phyloP scores from a whole-genome alignment of 2,329 filamentous ascomycete genomes.

The Beauveria scarabaeidicola region DNA sequence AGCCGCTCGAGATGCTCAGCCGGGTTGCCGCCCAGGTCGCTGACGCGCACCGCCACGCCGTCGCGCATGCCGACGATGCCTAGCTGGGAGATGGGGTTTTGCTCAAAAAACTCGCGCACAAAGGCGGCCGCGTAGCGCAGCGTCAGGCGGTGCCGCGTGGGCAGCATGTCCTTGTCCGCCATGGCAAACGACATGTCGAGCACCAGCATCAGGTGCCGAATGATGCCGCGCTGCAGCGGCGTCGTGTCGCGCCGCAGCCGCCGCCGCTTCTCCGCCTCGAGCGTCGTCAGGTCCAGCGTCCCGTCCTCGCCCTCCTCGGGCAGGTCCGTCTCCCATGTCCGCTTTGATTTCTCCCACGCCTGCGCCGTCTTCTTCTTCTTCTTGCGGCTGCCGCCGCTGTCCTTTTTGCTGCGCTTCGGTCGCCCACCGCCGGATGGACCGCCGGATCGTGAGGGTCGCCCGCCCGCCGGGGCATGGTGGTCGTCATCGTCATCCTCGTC shows the following conservation, averaged over 20 bases:
- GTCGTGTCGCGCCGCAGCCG: constrained; percentile 89
- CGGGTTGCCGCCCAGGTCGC: constrained; percentile 86
- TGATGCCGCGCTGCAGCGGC: constrained; percentile 90
- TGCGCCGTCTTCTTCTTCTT: constrained; percentile 34
- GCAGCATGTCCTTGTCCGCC: constrained; percentile 88
- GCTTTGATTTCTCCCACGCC: constrained; percentile 58
- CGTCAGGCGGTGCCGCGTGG: constrained; percentile 74
- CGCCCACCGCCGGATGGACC: constrained; percentile 15
- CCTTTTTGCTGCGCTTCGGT: constrained; percentile 2
- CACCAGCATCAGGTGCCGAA: constrained; percentile 87
- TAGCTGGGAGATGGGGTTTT: constrained; percentile 95
- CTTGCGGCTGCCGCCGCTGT: constrained; percentile 16
- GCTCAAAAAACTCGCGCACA: constrained; percentile 91
- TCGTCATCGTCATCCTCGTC: constrained; percentile 21
- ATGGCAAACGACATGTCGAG: constrained; percentile 91
- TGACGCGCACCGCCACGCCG: constrained; percentile 76
- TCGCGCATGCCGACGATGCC: constrained; percentile 90
- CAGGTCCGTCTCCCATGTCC: constrained; percentile 64
- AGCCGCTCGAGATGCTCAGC: constrained; percentile 77
- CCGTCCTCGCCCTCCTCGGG: constrained; percentile 66
- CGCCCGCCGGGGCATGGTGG: constrained; percentile 16
- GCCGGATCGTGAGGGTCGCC: constrained; percentile 18
- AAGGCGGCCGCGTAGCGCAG: constrained; percentile 81
- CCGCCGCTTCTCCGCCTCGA: constrained; percentile 73
- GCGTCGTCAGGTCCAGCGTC: constrained; percentile 65